phyloP scores from a whole-genome alignment of 192 early-diverging fungal genomes.

The Entomortierella parvispora region DNA sequence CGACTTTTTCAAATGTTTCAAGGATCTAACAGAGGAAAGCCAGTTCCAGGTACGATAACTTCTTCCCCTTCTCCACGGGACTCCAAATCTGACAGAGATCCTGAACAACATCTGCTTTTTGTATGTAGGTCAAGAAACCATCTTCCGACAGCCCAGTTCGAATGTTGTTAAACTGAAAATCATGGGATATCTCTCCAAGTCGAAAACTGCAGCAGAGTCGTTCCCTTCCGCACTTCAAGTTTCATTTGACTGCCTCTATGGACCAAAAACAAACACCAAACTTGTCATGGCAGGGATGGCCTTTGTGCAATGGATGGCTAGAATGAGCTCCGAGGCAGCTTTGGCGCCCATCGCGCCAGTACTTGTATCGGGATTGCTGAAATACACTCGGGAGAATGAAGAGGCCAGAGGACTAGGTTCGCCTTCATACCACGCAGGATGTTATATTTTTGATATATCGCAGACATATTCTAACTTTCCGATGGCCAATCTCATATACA shows the following conservation, averaged over 20 bases:
- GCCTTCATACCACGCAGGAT: neutral
- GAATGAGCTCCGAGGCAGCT: slow-evolving; percentile 66
- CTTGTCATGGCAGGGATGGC: slow-evolving; percentile 78
- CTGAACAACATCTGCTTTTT: neutral
- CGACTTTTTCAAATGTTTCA: slow-evolving; percentile 70
- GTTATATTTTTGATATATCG: neutral
- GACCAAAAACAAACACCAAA: slow-evolving; percentile 72
- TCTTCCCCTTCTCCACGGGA: neutral
- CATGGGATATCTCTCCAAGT: slow-evolving; percentile 70
- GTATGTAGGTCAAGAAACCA: slow-evolving; percentile 36
- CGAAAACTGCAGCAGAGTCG: slow-evolving; percentile 71
- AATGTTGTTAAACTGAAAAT: slow-evolving; percentile 70
- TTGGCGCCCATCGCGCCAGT: slow-evolving; percentile 73
- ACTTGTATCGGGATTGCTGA: slow-evolving; percentile 76
- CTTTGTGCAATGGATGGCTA: slow-evolving; percentile 90
- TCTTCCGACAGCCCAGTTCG: slow-evolving; percentile 54
- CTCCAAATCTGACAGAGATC: neutral
- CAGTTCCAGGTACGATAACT: slow-evolving; percentile 21
- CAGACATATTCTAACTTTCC: neutral
- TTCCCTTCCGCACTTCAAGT: slow-evolving; percentile 79
- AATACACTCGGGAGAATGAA: slow-evolving; percentile 63
- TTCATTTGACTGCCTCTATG: slow-evolving; percentile 84
- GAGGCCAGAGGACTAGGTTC: slow-evolving; percentile 45
- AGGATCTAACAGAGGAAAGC: slow-evolving; percentile 56
- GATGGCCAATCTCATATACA: neutral